Base-by-base conservation (phyloP, 129 eudicot genomes). In the Artemisia argyi region DNA sequence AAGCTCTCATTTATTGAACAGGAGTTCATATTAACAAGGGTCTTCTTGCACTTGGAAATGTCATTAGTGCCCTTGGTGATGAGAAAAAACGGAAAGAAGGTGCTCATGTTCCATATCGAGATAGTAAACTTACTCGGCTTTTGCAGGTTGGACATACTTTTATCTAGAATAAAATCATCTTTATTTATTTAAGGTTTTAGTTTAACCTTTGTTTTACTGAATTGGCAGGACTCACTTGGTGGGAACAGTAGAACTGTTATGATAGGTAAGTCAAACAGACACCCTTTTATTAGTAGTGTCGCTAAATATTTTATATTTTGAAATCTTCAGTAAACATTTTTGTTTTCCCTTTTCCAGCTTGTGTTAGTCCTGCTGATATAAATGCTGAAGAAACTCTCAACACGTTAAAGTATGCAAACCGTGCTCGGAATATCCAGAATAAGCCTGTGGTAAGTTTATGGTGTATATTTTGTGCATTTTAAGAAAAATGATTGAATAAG, bases 11-110 rank as follows among this genome's bases (percentile, higher is more conserved):
- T 55, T 61, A 30, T 67, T 77, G 58, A 52, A 58, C 81, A 95
- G 99, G 99, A 62, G 97, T 95, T 85, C 99, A 95, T 85, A 95
- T 95, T 71, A 95, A 95, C 85, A 95, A 83, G 88, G 99, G 99
- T 14, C 97, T 95, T 55, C 99, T 95, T 80, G 97, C 99, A 46
- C 99, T 95, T 68, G 99, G 99, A 19, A 95, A 95, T 70, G 99
- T 95, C 63, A 95, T 95, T n/a, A 95, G 99, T 73, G 99, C 99
- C 66, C 93, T 95, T 11, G 99, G 99, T 68, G 99, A 95, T 78
- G 99, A 95, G 69, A 95, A 86, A 75, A 95, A 95, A 77, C 74
- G 99, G 59, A 95, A 95, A 85, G 99, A 95, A 81, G 94, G 97
- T 69, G 81, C 87, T 60, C 99, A 95, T 80, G 99, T 95, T 72